Percentiles rank a stretch among this genome's conserved stretches.
Evolutionary conservation across 768 basidiomycete species (phyloP).

Genomic region (Strobilomyces dryophilus): DNA sequence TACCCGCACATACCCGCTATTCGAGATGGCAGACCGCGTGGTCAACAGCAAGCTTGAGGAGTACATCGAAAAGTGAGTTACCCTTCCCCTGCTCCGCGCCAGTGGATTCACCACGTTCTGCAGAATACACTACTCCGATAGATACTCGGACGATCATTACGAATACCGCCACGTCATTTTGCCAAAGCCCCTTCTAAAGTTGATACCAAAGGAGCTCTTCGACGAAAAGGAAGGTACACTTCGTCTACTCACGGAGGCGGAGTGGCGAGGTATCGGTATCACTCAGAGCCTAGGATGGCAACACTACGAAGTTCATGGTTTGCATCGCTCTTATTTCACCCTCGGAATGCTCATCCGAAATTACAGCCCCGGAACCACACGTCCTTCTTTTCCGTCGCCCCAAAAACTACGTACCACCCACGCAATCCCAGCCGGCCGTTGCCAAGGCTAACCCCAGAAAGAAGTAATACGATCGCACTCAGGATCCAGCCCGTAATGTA

Average conservation of each 20-base stretch:
- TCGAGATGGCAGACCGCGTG: constrained; percentile 31
- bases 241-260: constrained; percentile 76
- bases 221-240: constrained; percentile 74
- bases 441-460: constrained; percentile 40
- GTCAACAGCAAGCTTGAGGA: constrained; percentile 59
- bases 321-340: constrained; percentile 13
- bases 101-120: constrained; percentile 11
- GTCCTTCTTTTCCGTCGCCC: constrained; percentile 88
- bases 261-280: constrained; percentile 97
- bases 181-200: constrained; percentile 90
- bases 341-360: constrained; percentile 10
- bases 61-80: constrained; percentile 68
- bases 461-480: constrained; percentile 30
- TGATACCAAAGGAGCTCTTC: constrained; percentile 86
- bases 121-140: constrained; percentile 88
- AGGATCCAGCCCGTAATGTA: constrained; percentile 10
- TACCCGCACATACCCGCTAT: constrained; percentile 10
- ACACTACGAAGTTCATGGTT: constrained; percentile 96
- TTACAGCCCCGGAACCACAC: constrained; percentile 83
- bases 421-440: constrained; percentile 39
- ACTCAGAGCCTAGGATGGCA: constrained; percentile 96
- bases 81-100: constrained; percentile 6
- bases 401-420: constrained; percentile 59
- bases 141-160: constrained; percentile 86
- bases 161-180: constrained; percentile 98